Evolutionary conservation across 305 asterid species (phyloP), one percentile per base, ranked within the genome.

Genomic region (Withania somnifera): DNA sequence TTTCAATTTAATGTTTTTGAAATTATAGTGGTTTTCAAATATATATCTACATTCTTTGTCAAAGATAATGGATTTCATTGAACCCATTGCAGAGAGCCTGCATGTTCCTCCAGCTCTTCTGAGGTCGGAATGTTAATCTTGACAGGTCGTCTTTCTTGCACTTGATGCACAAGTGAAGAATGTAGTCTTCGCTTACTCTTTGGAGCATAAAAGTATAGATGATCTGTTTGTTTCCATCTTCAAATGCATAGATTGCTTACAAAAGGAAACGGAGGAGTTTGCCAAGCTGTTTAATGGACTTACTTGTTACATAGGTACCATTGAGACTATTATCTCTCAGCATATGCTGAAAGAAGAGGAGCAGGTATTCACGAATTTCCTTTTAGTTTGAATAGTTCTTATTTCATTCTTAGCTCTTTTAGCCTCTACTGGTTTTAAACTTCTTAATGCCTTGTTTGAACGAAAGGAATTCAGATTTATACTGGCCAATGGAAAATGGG

Each of bases 321-420:
- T 92, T 73, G 87, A 86, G 88, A 73, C 89, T 83, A 87, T 84
- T 87, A 87, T 95, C 84, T 87, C 92, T 67, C 94, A 95, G 82
- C 98, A 95, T 82, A 90, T 95, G 95, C 90, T 87, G 84, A 93
- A 93, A 90, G 98, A 95, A 91, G 98, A 95, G 87, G 86, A 91
- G 77, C 97, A 93, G 97, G 98, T 95, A 83, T 69, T 64, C 42
- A 54, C 57, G 63, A 81, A 50, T 76, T 84, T 40, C 15, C 15
- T 3, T 28, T 58, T 36, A 52, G 42, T 57, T 32, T 34, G 34
- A 50, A 32, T 19, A 30, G 42, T 17, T 20, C 7, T 7, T 34
- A 64, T 50, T 30, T 82, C 61, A 10, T 19, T n/a, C 15, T 11
- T 73, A 22, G 8, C 51, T 54, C 51, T 79, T 82, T 52, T 42